A percentile compares a stretch with the other conserved stretches of the same genome.
Conservation (phyloP, 2,329 filamentous ascomycete species). For the Fusarium proliferatum region DNA sequence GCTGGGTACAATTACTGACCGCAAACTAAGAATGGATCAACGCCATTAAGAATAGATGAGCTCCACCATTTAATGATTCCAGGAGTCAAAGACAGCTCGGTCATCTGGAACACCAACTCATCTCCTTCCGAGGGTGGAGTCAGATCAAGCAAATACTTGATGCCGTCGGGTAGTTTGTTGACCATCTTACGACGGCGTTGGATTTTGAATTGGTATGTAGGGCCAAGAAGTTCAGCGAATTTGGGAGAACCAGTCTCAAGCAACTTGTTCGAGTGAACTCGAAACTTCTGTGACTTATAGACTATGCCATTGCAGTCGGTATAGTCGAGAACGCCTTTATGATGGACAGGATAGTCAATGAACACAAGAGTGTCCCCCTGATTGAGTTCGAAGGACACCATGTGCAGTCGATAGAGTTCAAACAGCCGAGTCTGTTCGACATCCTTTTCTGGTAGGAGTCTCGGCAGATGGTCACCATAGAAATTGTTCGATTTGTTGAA, state of each 20-base stretch:
- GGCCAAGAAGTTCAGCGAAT: conserved; percentile 59
- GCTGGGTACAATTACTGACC: not conserved
- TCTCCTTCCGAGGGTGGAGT: conserved; percentile 72
- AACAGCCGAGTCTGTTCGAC: conserved; percentile 39
- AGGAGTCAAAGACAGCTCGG: conserved; percentile 67
- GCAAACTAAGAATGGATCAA: conserved; percentile 46
- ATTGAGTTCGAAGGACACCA: conserved; percentile 41
- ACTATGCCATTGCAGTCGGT: conserved; percentile 51
- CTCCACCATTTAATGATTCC: conserved; percentile 67
- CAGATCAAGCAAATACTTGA: conserved; percentile 71
- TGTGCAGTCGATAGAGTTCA: conserved; percentile 46
- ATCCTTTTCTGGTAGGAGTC: conserved; percentile 23
- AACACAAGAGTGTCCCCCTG: conserved; percentile 59
- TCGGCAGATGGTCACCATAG: not conserved
- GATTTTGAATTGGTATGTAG: conserved; percentile 54
- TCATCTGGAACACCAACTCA: conserved; percentile 68
- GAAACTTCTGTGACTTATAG: conserved; percentile 52
- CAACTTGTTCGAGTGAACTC: conserved; percentile 60
- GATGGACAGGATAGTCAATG: conserved; percentile 52
- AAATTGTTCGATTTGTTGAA: conserved; percentile 34
- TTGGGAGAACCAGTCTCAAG: conserved; percentile 58
- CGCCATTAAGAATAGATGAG: conserved; percentile 49
- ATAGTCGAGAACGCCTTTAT: conserved; percentile 22
- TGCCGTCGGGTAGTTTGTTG: conserved; percentile 52
- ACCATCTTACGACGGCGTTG: conserved; percentile 52